phyloP scores from a whole-genome alignment of 371 early-diverging fungal species.

The Mortierella sp. region DNA sequence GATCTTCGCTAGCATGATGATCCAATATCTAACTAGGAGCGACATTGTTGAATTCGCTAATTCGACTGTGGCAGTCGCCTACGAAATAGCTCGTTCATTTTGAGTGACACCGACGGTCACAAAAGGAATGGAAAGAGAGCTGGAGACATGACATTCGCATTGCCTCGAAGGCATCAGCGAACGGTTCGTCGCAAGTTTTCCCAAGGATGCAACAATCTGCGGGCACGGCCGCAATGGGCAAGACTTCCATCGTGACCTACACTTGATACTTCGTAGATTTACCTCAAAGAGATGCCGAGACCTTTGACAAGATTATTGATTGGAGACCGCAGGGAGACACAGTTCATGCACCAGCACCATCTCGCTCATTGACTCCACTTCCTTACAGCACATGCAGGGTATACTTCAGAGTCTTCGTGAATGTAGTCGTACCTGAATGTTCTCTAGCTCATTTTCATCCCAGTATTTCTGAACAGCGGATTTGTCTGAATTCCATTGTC shows the following conservation, averaged over 20 bases:
- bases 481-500: constrained; percentile 2
- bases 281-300: not conserved
- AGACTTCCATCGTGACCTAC: not conserved
- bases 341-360: too few species aligned
- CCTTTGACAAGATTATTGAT: not conserved
- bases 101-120: not conserved
- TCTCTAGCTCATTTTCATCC: constrained; percentile 1
- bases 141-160: not conserved
- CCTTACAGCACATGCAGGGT: not conserved
- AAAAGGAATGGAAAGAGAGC: not conserved
- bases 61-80: not conserved
- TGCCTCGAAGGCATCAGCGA: not conserved
- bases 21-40: too few species aligned
- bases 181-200: not conserved
- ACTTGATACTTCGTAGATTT: not conserved
- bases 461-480: constrained; percentile 5
- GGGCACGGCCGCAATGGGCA: constrained; percentile 1
- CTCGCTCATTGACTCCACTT: too few species aligned
- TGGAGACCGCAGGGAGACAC: too few species aligned
- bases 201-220: constrained; percentile 2
- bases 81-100: not conserved
- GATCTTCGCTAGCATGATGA: too few species aligned
- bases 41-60: constrained; percentile 1
- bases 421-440: constrained; percentile 4
- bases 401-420: not conserved